Percentiles rank a stretch among this genome's conserved stretches.
These are phyloP conservation scores for Croton laevigatus DNA, from an alignment of 441 rosid species.

Conservation along the genomic window DNA sequence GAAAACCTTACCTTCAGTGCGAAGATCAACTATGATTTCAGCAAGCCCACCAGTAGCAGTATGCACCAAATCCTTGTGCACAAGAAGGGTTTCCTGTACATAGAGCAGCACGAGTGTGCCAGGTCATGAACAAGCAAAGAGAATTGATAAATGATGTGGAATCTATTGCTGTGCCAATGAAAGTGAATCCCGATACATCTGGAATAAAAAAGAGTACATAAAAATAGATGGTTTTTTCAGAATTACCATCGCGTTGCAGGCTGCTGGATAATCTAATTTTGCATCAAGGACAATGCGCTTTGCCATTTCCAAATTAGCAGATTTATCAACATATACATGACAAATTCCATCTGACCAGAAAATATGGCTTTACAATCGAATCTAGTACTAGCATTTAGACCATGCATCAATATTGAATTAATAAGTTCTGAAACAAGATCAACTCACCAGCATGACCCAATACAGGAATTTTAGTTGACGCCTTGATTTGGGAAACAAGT, in stretches of 20 bases:
- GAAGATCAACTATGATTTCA: constrained; percentile 54
- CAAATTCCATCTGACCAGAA: constrained; percentile 85
- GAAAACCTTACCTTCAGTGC: constrained; percentile 49
- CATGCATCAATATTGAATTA: constrained; percentile 19
- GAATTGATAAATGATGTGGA: neutral
- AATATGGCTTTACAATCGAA: constrained; percentile 12
- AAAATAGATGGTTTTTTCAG: neutral
- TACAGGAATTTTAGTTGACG: constrained; percentile 94
- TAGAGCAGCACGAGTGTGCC: neutral
- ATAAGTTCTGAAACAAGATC: constrained; percentile 14
- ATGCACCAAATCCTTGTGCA: constrained; percentile 76
- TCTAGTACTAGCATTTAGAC: constrained; percentile 13
- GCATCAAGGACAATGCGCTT: constrained; percentile 82
- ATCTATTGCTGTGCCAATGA: too few relatives aligned
- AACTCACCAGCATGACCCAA: constrained; percentile 94
- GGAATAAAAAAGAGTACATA: neutral
- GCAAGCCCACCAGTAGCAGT: constrained; percentile 51
- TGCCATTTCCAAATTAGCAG: constrained; percentile 79
- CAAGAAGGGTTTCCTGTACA: constrained; percentile 90
- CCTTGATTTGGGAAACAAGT: constrained; percentile 90
- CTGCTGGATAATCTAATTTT: constrained; percentile 95
- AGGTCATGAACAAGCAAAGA: constrained; percentile 9
- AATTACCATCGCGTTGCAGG: constrained; percentile 97
- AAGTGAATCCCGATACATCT: constrained; percentile 6
- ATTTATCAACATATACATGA: constrained; percentile 91